Evolutionary conservation across 495 filamentous ascomycete species (phyloP).

Genomic region (Terfezia boudieri): DNA sequence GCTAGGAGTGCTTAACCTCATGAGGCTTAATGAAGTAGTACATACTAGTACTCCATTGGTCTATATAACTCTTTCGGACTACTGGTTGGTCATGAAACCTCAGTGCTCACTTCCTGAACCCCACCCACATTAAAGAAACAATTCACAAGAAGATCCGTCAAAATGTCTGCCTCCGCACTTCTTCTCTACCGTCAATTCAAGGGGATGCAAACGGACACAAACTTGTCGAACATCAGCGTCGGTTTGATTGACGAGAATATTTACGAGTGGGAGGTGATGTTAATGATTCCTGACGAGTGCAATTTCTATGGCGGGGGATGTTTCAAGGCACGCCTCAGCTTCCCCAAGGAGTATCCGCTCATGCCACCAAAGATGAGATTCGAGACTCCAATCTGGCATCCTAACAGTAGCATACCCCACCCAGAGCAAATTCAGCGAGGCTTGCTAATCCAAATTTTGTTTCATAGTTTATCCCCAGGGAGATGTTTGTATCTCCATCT

Average conservation of each 20-base stretch:
- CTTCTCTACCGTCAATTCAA: conserved; percentile 63
- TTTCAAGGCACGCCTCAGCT: conserved; percentile 81
- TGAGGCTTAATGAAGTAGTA: too few species aligned
- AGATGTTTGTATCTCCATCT: conserved; percentile 86
- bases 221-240: conserved; percentile 83
- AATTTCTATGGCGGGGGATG: conserved; percentile 88
- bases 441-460: conserved; percentile 1
- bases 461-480: conserved; percentile 68
- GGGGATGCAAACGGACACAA: conserved; percentile 75
- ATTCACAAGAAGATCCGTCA: neutral
- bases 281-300: conserved; percentile 94
- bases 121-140: too few species aligned
- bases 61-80: too few species aligned
- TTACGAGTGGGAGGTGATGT: conserved; percentile 98
- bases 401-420: conserved; percentile 45
- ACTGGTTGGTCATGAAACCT: too few species aligned
- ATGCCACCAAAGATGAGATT: conserved; percentile 90
- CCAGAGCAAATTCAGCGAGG: neutral
- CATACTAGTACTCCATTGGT: too few species aligned
- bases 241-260: conserved; percentile 72
- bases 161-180: neutral
- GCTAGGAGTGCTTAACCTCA: too few species aligned
- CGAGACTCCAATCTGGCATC: conserved; percentile 77
- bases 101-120: too few species aligned
- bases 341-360: conserved; percentile 88